Evolutionary conservation across 306 rosid species (phyloP).

Genomic region (Prunus padus): DNA sequence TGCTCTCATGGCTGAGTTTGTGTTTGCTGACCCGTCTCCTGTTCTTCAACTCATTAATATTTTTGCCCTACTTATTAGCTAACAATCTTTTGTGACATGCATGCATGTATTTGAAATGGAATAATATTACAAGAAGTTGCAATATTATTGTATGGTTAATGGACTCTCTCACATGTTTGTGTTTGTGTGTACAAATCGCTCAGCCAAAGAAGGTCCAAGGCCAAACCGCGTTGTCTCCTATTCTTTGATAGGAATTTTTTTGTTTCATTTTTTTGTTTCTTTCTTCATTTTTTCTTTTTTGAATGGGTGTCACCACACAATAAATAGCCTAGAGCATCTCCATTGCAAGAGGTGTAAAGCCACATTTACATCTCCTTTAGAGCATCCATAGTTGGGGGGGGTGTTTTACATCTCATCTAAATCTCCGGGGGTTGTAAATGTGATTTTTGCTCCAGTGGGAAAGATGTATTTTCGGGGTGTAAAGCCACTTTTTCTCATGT

Average conservation of each 20-base stretch:
- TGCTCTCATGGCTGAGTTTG: not conserved
- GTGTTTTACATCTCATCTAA: too few species aligned
- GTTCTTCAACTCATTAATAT: not conserved
- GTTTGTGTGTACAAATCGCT: not conserved
- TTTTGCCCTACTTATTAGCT: not conserved
- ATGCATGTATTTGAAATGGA: not conserved
- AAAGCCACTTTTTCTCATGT: too few species aligned
- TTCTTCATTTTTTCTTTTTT: too few species aligned
- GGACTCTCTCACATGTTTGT: not conserved
- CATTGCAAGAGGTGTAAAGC: too few species aligned
- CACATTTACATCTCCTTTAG: too few species aligned
- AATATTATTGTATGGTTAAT: not conserved
- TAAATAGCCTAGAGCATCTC: too few species aligned
- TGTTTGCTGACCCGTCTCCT: constrained; percentile 1
- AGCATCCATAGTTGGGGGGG: too few species aligned
- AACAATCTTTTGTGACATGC: not conserved
- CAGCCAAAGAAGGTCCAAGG: not conserved
- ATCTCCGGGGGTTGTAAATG: too few species aligned
- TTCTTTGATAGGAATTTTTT: too few species aligned
- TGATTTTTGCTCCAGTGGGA: too few species aligned
- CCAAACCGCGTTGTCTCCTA: not conserved
- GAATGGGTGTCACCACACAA: not conserved
- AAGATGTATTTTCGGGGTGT: too few species aligned
- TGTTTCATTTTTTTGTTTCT: too few species aligned
- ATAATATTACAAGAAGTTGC: not conserved